These are phyloP conservation scores for Neurospora sp. DNA, from an alignment of 495 filamentous ascomycete genomes.

Conservation along the genomic window DNA sequence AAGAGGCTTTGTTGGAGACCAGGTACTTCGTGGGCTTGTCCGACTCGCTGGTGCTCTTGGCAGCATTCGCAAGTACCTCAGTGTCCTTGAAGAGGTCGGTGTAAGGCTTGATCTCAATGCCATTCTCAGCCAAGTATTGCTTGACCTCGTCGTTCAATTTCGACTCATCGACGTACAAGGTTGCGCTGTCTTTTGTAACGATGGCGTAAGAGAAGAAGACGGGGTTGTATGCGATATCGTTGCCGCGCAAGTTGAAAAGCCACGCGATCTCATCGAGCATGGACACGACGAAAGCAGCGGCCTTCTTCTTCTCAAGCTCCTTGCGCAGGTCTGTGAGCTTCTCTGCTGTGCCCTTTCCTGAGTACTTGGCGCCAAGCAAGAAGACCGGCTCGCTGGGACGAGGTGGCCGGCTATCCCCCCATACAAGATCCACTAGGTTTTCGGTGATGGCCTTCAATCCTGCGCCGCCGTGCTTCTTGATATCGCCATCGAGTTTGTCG, in stretches of 20 bases:
- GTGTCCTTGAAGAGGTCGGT: constrained; percentile 71
- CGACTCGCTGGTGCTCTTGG: constrained; percentile 19
- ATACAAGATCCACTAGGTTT: constrained; percentile 83
- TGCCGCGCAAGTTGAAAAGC: constrained; percentile 94
- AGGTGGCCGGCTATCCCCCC: constrained; percentile 63
- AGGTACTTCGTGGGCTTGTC: constrained; percentile 57
- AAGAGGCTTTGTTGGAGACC: constrained; percentile 82
- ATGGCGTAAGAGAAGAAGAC: constrained; percentile 98
- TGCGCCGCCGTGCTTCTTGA: constrained; percentile 77
- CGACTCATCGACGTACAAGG: constrained; percentile 71
- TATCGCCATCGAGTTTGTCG: constrained; percentile 74
- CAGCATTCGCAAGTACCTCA: constrained; percentile 44
- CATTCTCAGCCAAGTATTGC: constrained; percentile 58
- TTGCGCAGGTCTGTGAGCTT: constrained; percentile 85
- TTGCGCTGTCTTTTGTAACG: constrained; percentile 70
- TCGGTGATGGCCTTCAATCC: constrained; percentile 60
- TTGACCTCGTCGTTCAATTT: constrained; percentile 64
- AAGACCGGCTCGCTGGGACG: constrained; percentile 68
- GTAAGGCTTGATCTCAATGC: constrained; percentile 72
- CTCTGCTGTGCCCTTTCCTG: constrained; percentile 71
- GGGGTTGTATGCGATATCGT: constrained; percentile 95
- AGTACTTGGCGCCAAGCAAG: constrained; percentile 58
- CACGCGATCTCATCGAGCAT: constrained; percentile 98
- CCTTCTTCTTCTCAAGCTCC: constrained; percentile 86
- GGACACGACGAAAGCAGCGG: constrained; percentile 77